Conservation (phyloP, 306 rosid genomes). For the Medicago lupulina region DNA sequence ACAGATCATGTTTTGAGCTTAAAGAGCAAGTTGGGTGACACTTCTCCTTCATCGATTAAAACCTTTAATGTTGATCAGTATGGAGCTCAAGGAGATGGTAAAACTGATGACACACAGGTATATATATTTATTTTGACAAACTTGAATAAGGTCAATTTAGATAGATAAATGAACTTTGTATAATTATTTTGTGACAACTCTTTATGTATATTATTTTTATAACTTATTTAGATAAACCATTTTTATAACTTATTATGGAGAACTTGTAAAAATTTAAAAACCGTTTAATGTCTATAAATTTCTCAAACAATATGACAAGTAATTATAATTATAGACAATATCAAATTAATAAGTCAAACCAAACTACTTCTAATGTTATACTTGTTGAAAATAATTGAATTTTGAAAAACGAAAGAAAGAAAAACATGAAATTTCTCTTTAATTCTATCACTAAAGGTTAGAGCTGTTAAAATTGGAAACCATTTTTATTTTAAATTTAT, state of each 20-base stretch:
- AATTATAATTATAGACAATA: not conserved
- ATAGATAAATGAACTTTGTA: no score
- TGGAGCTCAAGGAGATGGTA: conserved; percentile 75
- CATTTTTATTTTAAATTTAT: not conserved
- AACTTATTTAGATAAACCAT: no score
- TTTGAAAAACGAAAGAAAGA: not conserved
- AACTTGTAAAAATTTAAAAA: no score
- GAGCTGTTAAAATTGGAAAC: not conserved
- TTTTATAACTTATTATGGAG: no score
- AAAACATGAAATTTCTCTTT: not conserved
- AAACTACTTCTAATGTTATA: not conserved
- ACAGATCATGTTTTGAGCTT: conserved; percentile 38
- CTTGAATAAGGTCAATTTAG: not conserved
- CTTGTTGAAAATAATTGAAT: not conserved
- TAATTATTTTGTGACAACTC: no score
- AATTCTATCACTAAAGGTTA: not conserved
- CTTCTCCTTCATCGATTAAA: conserved; percentile 27
- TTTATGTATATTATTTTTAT: no score
- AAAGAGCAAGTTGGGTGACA: conserved; percentile 35
- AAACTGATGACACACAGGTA: conserved; percentile 65
- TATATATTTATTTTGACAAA: not conserved
- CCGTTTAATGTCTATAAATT: no score
- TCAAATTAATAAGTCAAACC: not conserved
- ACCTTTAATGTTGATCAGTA: conserved; percentile 51
- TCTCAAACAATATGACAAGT: not conserved